Base-by-base conservation (phyloP, 2,329 filamentous ascomycete genomes). In the Pezicula carpinea region DNA sequence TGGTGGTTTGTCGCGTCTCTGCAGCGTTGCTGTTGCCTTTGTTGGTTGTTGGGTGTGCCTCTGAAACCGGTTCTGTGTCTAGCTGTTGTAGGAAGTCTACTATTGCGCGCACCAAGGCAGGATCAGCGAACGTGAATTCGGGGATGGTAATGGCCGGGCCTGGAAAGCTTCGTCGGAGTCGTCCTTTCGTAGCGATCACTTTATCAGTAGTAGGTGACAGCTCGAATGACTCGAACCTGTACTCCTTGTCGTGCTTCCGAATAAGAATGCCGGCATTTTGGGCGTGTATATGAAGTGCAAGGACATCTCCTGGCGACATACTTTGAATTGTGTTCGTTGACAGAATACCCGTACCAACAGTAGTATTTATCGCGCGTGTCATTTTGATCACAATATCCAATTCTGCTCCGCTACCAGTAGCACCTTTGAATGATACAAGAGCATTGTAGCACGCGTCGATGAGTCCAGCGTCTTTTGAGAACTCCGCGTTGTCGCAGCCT, bases 261-360 rank as follows among this genome's bases (percentile, higher is more conserved):
- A 74, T 53, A 2, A 76, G 45, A 0, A 76, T 41, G 0, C 61
- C 70, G 2, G 71, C 67, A 52, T 76, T 77, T 49, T 76, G 72
- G 3, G 54, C 61, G 18, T 59, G 61, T 21, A 72, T 57, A 39
- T 73, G 60, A 4, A 76, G 53, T 0, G 67, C 64, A 5, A 74
- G 42, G 4, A 59, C 33, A 53, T 49, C 51, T 51, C 44, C 44
- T 7, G 46, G 31, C 29, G 5, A 17, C 52, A 52, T 50, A 2
- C 33, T 26, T 26, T 10, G 15, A 6, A 50, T 18, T 26, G 38
- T 45, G 13, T 47, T 23, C 53, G 47, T 51, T 21, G 45, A 26
- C n/a, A 31, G 39, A 40, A 43, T 39, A 35, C n/a, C 34, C 6
- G n/a, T 35, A 34, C 45, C 47, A 48, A 38, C 4, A 8, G 23